Conservation (phyloP, 805 yeast species). For the Saccharomycopsis oosterbeekiorum region DNA sequence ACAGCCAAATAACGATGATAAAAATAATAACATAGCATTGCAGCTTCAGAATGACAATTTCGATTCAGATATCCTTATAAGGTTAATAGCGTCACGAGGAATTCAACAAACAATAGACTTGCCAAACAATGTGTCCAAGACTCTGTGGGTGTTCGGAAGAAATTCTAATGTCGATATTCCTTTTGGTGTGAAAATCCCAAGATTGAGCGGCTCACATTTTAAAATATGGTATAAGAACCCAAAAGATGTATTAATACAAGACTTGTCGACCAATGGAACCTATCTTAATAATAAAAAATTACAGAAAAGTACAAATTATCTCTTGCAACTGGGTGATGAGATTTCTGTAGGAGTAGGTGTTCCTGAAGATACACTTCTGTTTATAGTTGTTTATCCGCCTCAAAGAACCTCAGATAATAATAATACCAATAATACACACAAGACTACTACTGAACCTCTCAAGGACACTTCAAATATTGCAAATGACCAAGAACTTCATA, state of each 20-base stretch:
- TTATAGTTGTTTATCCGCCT: slow-evolving; percentile 36
- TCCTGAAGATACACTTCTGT: slow-evolving; percentile 48
- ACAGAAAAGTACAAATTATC: slow-evolving; percentile 68
- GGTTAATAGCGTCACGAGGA: slow-evolving; percentile 52
- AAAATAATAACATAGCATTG: slow-evolving; percentile 20
- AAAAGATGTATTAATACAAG: slow-evolving; percentile 41
- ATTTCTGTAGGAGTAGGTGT: slow-evolving; percentile 85
- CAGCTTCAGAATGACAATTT: background rate
- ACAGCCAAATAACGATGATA: slow-evolving; percentile 20
- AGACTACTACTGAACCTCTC: slow-evolving; percentile 8
- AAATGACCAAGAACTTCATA: slow-evolving; percentile 10
- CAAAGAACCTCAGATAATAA: slow-evolving; percentile 2
- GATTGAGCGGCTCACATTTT: slow-evolving; percentile 69
- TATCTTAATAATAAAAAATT: slow-evolving; percentile 66
- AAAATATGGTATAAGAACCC: slow-evolving; percentile 56
- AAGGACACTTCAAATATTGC: slow-evolving; percentile 22
- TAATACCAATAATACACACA: background rate
- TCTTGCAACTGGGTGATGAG: slow-evolving; percentile 87
- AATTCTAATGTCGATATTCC: slow-evolving; percentile 53
- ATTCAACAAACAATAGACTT: slow-evolving; percentile 41
- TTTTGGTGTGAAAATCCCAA: slow-evolving; percentile 46
- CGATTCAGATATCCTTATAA: slow-evolving; percentile 34
- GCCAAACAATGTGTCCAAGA: slow-evolving; percentile 25
- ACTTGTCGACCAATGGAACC: slow-evolving; percentile 88
- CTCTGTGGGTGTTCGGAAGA: slow-evolving; percentile 69